phyloP scores from a whole-genome alignment of 345 rosid species.

The Melastoma malabathricum region DNA sequence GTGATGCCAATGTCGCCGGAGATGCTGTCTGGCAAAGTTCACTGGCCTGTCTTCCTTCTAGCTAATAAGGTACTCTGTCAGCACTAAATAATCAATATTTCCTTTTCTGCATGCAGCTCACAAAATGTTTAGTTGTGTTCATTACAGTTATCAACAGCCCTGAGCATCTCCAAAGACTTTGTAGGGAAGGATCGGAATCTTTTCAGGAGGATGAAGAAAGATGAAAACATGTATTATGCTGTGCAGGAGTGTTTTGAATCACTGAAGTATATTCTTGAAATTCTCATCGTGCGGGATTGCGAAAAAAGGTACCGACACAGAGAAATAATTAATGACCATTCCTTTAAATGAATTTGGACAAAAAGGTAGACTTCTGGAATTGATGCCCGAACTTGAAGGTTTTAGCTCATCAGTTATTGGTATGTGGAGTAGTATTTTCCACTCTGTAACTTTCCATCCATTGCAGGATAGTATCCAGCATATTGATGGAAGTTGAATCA shows the following conservation, averaged over 20 bases:
- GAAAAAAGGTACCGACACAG: constrained; percentile 52
- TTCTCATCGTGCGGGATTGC: constrained; percentile 62
- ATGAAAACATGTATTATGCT: constrained; percentile 76
- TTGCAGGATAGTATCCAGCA: constrained; percentile 43
- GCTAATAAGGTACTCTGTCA: constrained; percentile 56
- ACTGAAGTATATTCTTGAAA: constrained; percentile 64
- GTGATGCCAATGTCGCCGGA: constrained; percentile 59
- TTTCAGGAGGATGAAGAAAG: constrained; percentile 55
- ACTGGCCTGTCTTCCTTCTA: constrained; percentile 92
- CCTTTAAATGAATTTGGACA: too few species aligned
- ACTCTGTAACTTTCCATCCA: neutral
- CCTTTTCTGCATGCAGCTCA: constrained; percentile 14
- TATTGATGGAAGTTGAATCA: constrained; percentile 57
- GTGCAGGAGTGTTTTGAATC: constrained; percentile 83
- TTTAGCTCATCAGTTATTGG: too few species aligned
- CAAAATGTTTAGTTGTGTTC: constrained; percentile 13
- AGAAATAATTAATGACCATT: too few species aligned
- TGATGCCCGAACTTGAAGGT: too few species aligned
- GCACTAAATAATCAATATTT: neutral
- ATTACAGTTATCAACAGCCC: constrained; percentile 62
- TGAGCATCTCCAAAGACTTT: constrained; percentile 79
- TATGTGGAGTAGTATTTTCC: too few species aligned
- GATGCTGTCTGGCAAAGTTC: constrained; percentile 45
- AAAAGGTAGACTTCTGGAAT: too few species aligned
- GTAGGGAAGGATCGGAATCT: constrained; percentile 53